A percentile compares a stretch with the other conserved stretches of the same genome.
Conservation (phyloP, 108 stramenopile species). For the Skeletonema costatum region DNA sequence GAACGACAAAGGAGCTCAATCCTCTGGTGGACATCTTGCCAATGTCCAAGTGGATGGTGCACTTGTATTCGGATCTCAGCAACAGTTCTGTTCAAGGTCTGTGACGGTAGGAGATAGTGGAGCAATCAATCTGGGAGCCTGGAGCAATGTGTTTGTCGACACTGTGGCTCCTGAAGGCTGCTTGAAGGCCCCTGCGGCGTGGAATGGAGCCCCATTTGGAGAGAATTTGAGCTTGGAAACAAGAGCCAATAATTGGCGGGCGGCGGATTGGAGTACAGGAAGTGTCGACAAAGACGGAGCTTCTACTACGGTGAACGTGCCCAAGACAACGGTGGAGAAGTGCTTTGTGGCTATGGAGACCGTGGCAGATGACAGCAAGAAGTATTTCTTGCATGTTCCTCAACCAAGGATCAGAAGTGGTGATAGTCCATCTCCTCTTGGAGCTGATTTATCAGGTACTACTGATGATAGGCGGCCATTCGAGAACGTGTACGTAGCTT, state of each 20-base stretch:
- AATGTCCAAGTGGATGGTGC: conserved; percentile 64
- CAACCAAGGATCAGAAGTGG: neutral
- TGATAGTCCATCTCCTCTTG: neutral
- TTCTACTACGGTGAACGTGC: conserved; percentile 18
- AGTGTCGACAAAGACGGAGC: neutral
- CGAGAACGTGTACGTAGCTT: conserved; percentile 4
- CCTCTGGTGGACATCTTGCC: conserved; percentile 70
- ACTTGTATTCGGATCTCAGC: conserved; percentile 62
- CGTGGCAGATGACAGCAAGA: neutral
- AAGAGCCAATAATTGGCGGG: neutral
- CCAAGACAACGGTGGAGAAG: conserved; percentile 11
- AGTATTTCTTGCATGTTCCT: conserved; percentile 5
- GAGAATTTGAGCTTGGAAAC: neutral
- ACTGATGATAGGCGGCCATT: neutral
- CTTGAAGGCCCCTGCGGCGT: neutral
- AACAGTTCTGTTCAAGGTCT: conserved; percentile 71
- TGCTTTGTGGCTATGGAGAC: neutral
- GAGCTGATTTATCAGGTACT: neutral
- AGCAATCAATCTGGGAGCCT: conserved; percentile 57
- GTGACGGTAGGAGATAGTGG: conserved; percentile 30
- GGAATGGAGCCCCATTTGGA: neutral
- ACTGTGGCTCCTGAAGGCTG: conserved; percentile 20
- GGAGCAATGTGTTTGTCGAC: conserved; percentile 70
- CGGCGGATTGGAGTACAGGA: neutral
- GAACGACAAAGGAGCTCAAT: conserved; percentile 49